Evolutionary conservation across 2,329 filamentous ascomycete species (phyloP).

Genomic region (Pseudogymnoascus sp.): DNA sequence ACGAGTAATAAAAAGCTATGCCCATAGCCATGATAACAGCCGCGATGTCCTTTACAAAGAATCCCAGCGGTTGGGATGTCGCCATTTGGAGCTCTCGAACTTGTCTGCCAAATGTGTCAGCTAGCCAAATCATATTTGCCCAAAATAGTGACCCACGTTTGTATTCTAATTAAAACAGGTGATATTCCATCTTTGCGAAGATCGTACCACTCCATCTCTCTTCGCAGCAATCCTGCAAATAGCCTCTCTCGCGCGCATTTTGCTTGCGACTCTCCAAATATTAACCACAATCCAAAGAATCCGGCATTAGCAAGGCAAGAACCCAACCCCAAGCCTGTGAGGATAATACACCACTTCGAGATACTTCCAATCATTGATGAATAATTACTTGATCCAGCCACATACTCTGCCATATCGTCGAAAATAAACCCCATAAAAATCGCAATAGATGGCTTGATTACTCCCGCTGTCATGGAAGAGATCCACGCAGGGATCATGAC

Average conservation of each 20-base stretch:
- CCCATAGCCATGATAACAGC: slow-evolving; percentile 57
- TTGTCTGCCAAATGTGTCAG: slow-evolving; percentile 48
- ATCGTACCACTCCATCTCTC: slow-evolving; percentile 79
- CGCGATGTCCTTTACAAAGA: slow-evolving; percentile 55
- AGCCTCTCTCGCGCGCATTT: slow-evolving; percentile 53
- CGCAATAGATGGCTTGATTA: slow-evolving; percentile 56
- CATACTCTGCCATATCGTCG: slow-evolving; percentile 59
- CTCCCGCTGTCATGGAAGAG: slow-evolving; percentile 51
- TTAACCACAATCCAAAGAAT: slow-evolving; percentile 64
- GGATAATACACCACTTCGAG: slow-evolving; percentile 50
- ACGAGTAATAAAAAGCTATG: slow-evolving; percentile 72
- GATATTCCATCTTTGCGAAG: slow-evolving; percentile 60
- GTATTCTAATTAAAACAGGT: slow-evolving; percentile 61
- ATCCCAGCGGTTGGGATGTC: slow-evolving; percentile 71
- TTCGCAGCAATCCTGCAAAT: slow-evolving; percentile 61
- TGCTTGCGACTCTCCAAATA: slow-evolving; percentile 76
- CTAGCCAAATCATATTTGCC: neutral
- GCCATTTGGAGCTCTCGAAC: slow-evolving; percentile 74
- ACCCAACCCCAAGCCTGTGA: slow-evolving; percentile 54
- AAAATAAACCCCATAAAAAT: slow-evolving; percentile 70
- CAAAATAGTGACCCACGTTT: slow-evolving; percentile 50
- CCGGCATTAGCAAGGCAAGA: slow-evolving; percentile 60
- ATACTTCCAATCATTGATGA: slow-evolving; percentile 47
- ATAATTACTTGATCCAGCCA: slow-evolving; percentile 42
- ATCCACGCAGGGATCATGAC: slow-evolving; percentile 47